A percentile compares a stretch with the other conserved stretches of the same genome.
Conservation (phyloP, 2,329 filamentous ascomycete species). For the Ophiostoma quercus region DNA sequence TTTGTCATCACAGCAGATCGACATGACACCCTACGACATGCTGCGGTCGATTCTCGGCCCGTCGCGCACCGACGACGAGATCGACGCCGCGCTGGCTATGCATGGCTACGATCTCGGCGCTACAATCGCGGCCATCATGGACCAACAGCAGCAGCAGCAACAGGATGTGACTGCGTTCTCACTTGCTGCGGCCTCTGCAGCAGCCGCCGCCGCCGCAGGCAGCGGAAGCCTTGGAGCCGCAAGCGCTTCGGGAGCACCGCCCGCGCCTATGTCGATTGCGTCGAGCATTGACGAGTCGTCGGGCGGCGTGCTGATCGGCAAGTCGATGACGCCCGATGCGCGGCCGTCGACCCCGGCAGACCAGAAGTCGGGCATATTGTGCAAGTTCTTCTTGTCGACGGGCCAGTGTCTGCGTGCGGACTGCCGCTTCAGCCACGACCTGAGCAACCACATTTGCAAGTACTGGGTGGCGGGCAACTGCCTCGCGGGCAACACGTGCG, state of each 20-base stretch:
- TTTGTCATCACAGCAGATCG: conserved; percentile 58
- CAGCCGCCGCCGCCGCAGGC: background rate
- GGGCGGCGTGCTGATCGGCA: conserved; percentile 69
- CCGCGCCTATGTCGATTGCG: conserved; percentile 28
- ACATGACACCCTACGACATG: conserved; percentile 99
- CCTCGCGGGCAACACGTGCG: conserved; percentile 85
- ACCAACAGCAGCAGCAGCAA: conserved; percentile 44
- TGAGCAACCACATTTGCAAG: conserved; percentile 97
- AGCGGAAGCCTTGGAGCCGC: conserved; percentile 8
- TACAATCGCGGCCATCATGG: conserved; percentile 85
- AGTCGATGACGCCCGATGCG: conserved; percentile 73
- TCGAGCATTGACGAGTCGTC: conserved; percentile 43
- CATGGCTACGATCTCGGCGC: conserved; percentile 92
- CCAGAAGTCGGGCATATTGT: conserved; percentile 81
- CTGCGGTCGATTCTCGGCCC: conserved; percentile 89
- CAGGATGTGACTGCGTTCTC: conserved; percentile 29
- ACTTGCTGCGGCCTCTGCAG: conserved; percentile 33
- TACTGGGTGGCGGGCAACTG: conserved; percentile 97
- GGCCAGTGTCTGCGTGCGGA: conserved; percentile 95
- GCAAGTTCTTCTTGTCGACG: conserved; percentile 93
- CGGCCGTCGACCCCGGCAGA: conserved; percentile 72
- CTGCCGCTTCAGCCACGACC: conserved; percentile 93
- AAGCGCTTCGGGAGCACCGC: conserved; percentile 13
- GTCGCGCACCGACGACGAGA: conserved; percentile 85
- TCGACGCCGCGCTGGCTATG: conserved; percentile 79